These are phyloP conservation scores for Pestalotiopsis fici DNA, from an alignment of 2,329 filamentous ascomycete species.

Conservation along the genomic window DNA sequence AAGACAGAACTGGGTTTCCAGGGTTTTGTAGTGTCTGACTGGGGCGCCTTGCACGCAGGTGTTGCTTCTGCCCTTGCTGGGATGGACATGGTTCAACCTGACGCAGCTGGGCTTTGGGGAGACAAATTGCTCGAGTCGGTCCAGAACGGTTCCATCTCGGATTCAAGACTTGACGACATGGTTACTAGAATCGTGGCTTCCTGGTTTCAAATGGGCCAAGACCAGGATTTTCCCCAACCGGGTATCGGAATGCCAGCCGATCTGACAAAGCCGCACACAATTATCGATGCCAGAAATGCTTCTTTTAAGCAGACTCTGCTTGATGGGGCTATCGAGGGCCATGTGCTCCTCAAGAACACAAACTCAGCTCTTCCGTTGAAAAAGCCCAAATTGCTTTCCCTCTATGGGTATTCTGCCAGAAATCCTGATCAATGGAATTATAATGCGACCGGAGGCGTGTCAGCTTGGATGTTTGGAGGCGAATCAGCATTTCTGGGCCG, in stretches of 20 bases:
- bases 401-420: conserved; percentile 64
- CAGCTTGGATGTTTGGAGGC: conserved; percentile 40
- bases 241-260: conserved; percentile 54
- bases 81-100: conserved; percentile 61
- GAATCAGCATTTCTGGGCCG: conserved; percentile 35
- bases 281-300: conserved; percentile 57
- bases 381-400: conserved; percentile 49
- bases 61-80: conserved; percentile 50
- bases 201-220: conserved; percentile 59
- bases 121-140: conserved; percentile 60
- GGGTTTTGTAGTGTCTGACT: conserved; percentile 58
- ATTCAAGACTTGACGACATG: conserved; percentile 63
- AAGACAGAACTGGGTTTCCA: conserved; percentile 45
- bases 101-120: conserved; percentile 28
- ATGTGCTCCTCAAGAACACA: conserved; percentile 65
- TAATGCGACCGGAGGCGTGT: conserved; percentile 35
- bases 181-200: conserved; percentile 52
- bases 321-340: conserved; percentile 62
- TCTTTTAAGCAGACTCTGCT: conserved; percentile 42
- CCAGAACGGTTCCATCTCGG: conserved; percentile 58
- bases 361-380: conserved; percentile 56
- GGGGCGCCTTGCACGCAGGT: conserved; percentile 58
- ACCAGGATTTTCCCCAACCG: conserved; percentile 44
- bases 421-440: conserved; percentile 43
- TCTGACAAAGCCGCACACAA: conserved; percentile 48